A percentile compares a stretch with the other conserved stretches of the same genome.
Conservation (phyloP, 2,329 filamentous ascomycete species). For the Moelleriella libera region DNA sequence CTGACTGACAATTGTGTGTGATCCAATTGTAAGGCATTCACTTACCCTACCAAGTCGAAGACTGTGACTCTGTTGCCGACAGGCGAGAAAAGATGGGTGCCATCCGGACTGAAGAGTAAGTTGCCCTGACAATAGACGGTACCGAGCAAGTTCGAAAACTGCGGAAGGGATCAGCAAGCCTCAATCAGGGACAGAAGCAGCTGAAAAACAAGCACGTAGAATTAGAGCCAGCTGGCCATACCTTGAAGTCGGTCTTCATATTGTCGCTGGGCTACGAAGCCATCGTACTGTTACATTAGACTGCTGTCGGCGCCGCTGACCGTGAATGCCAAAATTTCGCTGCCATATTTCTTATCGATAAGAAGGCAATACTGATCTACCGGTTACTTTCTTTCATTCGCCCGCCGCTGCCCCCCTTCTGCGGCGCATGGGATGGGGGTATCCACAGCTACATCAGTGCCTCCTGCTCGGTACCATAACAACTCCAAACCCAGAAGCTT, state of each 20-base stretch:
- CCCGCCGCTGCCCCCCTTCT: too few relatives aligned
- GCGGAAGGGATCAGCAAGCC: slow-evolving; percentile 1
- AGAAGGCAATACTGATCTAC: background rate
- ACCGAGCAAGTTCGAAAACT: slow-evolving; percentile 97
- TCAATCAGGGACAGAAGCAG: background rate
- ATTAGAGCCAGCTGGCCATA: slow-evolving; percentile 22
- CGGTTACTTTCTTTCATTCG: too few relatives aligned
- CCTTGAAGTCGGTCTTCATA: slow-evolving; percentile 99
- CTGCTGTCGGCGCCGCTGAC: background rate
- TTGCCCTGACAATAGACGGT: slow-evolving; percentile 98
- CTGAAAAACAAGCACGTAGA: background rate
- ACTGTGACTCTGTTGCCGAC: slow-evolving; percentile 93
- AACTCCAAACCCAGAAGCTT: too few relatives aligned
- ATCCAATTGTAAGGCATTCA: background rate
- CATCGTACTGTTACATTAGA: slow-evolving; percentile 12
- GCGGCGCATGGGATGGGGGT: too few relatives aligned
- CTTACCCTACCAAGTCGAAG: slow-evolving; percentile 90
- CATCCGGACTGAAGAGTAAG: slow-evolving; percentile 90
- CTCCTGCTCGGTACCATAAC: too few relatives aligned
- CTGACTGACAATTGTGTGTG: background rate
- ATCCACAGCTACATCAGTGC: too few relatives aligned
- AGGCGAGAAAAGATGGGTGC: slow-evolving; percentile 86
- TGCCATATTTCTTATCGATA: slow-evolving; percentile 10
- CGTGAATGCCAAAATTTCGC: slow-evolving; percentile 14
- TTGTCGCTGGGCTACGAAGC: slow-evolving; percentile 19